Percentiles rank a stretch among this genome's conserved stretches.
Evolutionary conservation across 140 eudicot species (phyloP).

Genomic region (Ambrosia hybrid): DNA sequence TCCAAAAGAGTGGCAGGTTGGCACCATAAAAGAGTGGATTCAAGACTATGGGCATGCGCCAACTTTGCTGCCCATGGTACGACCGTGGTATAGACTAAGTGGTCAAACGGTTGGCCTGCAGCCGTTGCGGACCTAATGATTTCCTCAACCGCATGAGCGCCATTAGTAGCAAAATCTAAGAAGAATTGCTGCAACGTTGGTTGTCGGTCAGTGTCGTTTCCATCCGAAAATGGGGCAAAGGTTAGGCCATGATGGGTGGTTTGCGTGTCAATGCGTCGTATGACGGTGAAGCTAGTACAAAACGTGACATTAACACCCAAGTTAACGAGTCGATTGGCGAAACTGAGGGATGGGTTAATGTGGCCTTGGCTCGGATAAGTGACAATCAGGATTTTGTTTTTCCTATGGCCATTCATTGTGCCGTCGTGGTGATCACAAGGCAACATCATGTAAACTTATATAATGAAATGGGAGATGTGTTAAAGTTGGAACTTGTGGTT

Average conservation of each 20-base stretch:
- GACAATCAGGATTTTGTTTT: conserved; percentile 23
- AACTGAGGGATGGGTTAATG: conserved; percentile 49
- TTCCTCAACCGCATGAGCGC: conserved; percentile 7
- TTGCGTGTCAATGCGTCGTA: conserved; percentile 15
- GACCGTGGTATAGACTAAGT: conserved; percentile 25
- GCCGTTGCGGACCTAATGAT: not conserved
- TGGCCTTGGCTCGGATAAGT: conserved; percentile 45
- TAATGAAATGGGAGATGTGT: not conserved
- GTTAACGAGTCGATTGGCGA: conserved; percentile 41
- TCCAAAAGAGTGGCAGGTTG: conserved; percentile 42
- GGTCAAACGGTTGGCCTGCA: conserved; percentile 26
- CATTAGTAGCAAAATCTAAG: conserved; percentile 8
- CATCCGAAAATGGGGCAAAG: conserved; percentile 44
- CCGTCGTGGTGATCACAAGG: not conserved
- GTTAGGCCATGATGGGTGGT: conserved; percentile 23
- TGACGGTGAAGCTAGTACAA: conserved; percentile 18
- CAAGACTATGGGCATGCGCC: conserved; percentile 11
- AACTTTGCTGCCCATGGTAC: conserved; percentile 27
- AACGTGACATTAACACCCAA: conserved; percentile 43
- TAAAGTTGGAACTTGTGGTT: not conserved
- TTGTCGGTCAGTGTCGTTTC: conserved; percentile 19
- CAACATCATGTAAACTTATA: not conserved
- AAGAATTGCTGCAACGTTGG: conserved; percentile 13
- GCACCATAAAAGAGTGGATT: conserved; percentile 47
- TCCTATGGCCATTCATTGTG: conserved; percentile 23